Conservation (phyloP, 1,284 basidiomycete species). For the Butyriboletus appendiculatus region DNA sequence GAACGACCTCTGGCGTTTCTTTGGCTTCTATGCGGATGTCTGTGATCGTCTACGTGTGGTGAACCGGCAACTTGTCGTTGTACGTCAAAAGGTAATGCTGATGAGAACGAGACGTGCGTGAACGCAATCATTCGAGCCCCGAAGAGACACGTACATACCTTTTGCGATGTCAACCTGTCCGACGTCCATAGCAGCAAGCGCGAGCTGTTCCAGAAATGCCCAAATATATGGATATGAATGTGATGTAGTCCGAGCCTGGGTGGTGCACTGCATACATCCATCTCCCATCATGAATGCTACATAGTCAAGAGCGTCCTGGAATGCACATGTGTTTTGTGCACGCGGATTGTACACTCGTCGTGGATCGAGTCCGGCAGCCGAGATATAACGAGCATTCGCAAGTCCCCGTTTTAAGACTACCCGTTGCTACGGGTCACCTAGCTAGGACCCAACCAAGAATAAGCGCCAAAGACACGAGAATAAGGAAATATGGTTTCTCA, state of each 20-base stretch:
- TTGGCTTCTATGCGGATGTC: too few species aligned
- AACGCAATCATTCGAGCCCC: too few species aligned
- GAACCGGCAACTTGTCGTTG: too few species aligned
- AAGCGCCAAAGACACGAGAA: background rate
- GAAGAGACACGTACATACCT: background rate
- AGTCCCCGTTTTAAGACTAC: background rate
- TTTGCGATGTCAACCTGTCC: background rate
- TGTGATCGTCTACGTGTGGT: too few species aligned
- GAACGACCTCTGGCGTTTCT: too few species aligned
- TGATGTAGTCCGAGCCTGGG: too few species aligned
- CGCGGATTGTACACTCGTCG: conserved; percentile 24
- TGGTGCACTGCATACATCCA: conserved; percentile 44
- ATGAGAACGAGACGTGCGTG: too few species aligned
- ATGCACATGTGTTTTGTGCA: background rate
- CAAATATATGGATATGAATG: too few species aligned
- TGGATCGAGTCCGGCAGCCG: background rate
- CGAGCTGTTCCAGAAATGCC: too few species aligned
- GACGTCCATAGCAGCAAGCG: background rate
- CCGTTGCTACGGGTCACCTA: background rate
- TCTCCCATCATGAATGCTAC: conserved; percentile 59
- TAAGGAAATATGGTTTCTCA: background rate
- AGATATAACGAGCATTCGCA: background rate
- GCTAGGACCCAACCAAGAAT: background rate
- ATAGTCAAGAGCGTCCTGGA: conserved; percentile 46
- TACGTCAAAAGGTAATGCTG: too few species aligned